These are phyloP conservation scores for Teratosphaeriaceae sp. DNA, from an alignment of 2,329 filamentous ascomycete species.

Conservation along the genomic window DNA sequence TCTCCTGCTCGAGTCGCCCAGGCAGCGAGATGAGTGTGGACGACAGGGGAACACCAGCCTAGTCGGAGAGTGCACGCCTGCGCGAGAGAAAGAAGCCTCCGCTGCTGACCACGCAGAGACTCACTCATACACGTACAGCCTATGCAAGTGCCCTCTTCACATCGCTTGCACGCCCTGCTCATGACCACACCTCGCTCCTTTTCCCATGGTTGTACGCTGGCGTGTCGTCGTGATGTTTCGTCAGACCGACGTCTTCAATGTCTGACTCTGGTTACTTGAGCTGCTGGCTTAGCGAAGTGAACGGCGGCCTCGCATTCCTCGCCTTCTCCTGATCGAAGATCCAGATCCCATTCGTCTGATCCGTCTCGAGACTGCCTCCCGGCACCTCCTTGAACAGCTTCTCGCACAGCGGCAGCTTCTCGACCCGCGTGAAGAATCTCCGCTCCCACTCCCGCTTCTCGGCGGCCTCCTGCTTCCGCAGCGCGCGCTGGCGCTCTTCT, in stretches of 20 bases:
- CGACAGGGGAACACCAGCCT: no score
- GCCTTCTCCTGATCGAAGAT: slow-evolving; percentile 55
- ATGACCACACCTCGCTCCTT: neutral
- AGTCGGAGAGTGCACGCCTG: no score
- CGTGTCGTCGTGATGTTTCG: neutral
- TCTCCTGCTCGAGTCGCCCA: no score
- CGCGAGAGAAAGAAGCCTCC: no score
- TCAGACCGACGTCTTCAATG: neutral
- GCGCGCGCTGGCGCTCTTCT: slow-evolving; percentile 77
- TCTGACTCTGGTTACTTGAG: no score
- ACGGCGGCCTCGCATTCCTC: slow-evolving; percentile 25
- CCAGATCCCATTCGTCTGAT: slow-evolving; percentile 66
- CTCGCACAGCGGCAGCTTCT: slow-evolving; percentile 38
- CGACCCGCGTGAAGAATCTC: slow-evolving; percentile 62
- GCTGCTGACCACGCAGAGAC: no score
- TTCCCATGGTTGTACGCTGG: neutral
- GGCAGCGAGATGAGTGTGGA: no score
- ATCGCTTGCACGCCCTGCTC: neutral
- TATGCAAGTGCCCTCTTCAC: no score
- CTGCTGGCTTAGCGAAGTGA: slow-evolving; percentile 20
- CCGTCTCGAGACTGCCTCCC: slow-evolving; percentile 44
- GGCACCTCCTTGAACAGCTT: slow-evolving; percentile 42
- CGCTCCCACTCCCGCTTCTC: slow-evolving; percentile 74
- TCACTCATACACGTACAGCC: no score
- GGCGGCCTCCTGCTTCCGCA: slow-evolving; percentile 66